Percentiles rank a stretch among this genome's conserved stretches.
phyloP scores from a whole-genome alignment of 371 early-diverging fungal genomes.

The Basidiobolus meristosporus region DNA sequence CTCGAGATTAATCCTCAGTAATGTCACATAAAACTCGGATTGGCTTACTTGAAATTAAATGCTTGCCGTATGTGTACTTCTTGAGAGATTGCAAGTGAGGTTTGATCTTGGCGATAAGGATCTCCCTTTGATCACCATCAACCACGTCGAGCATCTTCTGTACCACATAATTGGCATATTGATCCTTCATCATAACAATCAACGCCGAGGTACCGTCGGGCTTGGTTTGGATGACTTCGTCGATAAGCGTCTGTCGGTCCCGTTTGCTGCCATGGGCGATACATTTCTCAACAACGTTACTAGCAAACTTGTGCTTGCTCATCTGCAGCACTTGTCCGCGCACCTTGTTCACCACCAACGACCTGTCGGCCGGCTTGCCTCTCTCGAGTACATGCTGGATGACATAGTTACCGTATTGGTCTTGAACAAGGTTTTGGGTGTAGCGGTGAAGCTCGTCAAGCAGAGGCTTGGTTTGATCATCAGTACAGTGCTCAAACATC shows the following conservation, averaged over 20 bases:
- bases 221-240: constrained; percentile 64
- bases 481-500: constrained; percentile 97
- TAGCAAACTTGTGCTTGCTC: constrained; percentile 98
- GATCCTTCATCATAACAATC: constrained; percentile 95
- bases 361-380: constrained; percentile 71
- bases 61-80: constrained; percentile 94
- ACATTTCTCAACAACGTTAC: constrained; percentile 62
- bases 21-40: not conserved
- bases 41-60: constrained; percentile 53
- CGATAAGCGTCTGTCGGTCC: constrained; percentile 45
- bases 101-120: constrained; percentile 71
- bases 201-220: constrained; percentile 63
- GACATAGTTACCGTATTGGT: constrained; percentile 99
- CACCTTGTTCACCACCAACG: constrained; percentile 73
- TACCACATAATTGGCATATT: constrained; percentile 99
- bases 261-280: constrained; percentile 15
- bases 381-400: constrained; percentile 97
- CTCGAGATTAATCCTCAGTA: too few species aligned
- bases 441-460: constrained; percentile 86
- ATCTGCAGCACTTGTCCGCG: constrained; percentile 73
- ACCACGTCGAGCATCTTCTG: constrained; percentile 98
- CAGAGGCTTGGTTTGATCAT: constrained; percentile 65
- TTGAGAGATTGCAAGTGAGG: constrained; percentile 79
- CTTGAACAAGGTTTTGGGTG: constrained; percentile 82
- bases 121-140: constrained; percentile 66